Evolutionary conservation across 2,329 filamentous ascomycete species (phyloP).

Genomic region (Eurotiales sp.): DNA sequence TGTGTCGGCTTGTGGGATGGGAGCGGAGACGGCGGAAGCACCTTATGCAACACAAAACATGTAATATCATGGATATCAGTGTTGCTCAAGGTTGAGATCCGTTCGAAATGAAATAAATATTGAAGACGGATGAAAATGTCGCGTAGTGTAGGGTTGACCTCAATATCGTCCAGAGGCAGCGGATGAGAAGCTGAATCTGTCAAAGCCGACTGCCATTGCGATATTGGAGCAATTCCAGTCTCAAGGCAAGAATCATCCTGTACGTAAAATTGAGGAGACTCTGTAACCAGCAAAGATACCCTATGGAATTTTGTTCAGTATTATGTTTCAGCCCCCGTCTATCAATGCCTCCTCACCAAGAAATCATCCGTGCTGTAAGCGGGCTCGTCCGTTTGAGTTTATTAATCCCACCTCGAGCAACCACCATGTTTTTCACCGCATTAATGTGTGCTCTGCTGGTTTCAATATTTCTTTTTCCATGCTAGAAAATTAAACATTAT

Average conservation of each 20-base stretch:
- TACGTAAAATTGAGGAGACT: constrained; percentile 50
- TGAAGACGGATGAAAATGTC: constrained; percentile 45
- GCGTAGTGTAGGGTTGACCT: constrained; percentile 33
- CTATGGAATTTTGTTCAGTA: constrained; percentile 20
- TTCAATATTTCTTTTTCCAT: constrained; percentile 51
- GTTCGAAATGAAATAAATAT: constrained; percentile 38
- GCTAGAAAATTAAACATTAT: too few relatives aligned
- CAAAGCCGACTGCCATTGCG: constrained; percentile 45
- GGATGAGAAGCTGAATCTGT: constrained; percentile 13
- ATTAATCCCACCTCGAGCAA: constrained; percentile 50
- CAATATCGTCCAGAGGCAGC: constrained; percentile 18
- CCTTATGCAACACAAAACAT: constrained; percentile 2
- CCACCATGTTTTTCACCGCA: constrained; percentile 49
- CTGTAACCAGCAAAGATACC: constrained; percentile 57
- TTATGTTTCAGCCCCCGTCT: not conserved
- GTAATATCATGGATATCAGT: constrained; percentile 1
- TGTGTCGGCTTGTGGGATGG: not conserved
- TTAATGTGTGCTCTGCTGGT: constrained; percentile 48
- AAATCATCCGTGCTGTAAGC: constrained; percentile 54
- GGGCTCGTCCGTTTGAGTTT: constrained; percentile 48
- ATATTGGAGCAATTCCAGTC: constrained; percentile 48
- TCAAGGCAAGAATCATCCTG: constrained; percentile 48
- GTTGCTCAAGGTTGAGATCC: not conserved
- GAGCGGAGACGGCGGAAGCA: not conserved
- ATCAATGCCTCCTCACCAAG: constrained; percentile 40